These are phyloP conservation scores for Rhizoclosmatium hyalinum DNA, from an alignment of 371 early-diverging fungal genomes.

Conservation along the genomic window DNA sequence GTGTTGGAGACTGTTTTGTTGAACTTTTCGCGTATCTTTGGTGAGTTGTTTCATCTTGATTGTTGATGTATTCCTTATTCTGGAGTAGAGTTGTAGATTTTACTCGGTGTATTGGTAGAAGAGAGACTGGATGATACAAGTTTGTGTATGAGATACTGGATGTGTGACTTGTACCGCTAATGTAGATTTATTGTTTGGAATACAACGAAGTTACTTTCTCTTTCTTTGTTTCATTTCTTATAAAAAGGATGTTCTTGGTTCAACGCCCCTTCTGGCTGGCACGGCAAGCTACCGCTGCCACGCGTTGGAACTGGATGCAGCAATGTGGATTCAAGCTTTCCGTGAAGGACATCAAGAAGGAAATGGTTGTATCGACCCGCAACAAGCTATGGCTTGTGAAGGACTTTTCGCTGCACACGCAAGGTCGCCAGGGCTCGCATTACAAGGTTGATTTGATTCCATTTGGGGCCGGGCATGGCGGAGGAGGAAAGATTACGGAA, in stretches of 20 bases:
- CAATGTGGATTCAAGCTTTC: constrained; percentile 7
- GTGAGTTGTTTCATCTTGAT: constrained; percentile 16
- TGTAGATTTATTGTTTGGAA: background rate
- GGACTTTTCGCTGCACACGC: constrained; percentile 37
- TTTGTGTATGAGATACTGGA: no score
- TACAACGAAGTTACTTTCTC: background rate
- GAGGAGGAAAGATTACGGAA: constrained; percentile 65
- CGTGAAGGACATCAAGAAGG: constrained; percentile 40
- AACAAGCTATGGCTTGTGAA: constrained; percentile 40
- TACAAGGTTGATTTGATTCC: constrained; percentile 69
- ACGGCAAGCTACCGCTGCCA: background rate
- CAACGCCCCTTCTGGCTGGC: background rate
- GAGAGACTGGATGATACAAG: no score
- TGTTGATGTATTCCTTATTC: no score
- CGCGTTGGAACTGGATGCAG: background rate
- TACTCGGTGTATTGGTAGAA: no score
- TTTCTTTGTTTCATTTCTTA: background rate
- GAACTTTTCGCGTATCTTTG: constrained; percentile 51
- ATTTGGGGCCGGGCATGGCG: constrained; percentile 4
- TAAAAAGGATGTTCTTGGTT: background rate
- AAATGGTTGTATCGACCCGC: constrained; percentile 28
- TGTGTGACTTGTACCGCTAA: background rate
- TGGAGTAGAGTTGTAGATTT: no score
- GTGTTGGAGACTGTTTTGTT: constrained; percentile 49
- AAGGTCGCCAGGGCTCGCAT: constrained; percentile 48